These are phyloP conservation scores for Madurella fahalii DNA, from an alignment of 2,329 filamentous ascomycete species.

Conservation along the genomic window DNA sequence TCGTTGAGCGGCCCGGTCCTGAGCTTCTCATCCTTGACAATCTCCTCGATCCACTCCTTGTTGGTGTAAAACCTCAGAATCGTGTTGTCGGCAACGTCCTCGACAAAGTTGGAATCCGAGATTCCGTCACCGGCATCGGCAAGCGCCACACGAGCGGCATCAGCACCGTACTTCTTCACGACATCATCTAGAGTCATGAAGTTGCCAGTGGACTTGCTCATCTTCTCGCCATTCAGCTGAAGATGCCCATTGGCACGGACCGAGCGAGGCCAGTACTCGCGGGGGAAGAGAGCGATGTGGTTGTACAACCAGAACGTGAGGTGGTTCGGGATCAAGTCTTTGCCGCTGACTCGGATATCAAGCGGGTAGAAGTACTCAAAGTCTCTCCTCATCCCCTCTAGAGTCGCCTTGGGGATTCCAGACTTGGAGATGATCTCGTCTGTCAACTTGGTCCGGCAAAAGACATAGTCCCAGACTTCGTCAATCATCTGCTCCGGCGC, in stretches of 20 bases:
- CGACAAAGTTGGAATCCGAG: slow-evolving; percentile 95
- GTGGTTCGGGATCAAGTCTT: slow-evolving; percentile 91
- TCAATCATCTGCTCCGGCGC: slow-evolving; percentile 85
- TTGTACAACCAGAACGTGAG: slow-evolving; percentile 95
- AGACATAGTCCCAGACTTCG: slow-evolving; percentile 95
- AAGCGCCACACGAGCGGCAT: slow-evolving; percentile 82
- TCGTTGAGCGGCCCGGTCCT: slow-evolving; percentile 70
- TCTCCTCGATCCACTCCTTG: slow-evolving; percentile 89
- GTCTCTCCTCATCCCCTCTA: slow-evolving; percentile 80
- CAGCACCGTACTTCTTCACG: slow-evolving; percentile 88
- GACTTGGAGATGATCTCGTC: slow-evolving; percentile 61
- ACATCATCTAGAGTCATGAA: slow-evolving; percentile 88
- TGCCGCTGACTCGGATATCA: slow-evolving; percentile 82
- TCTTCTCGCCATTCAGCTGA: slow-evolving; percentile 95
- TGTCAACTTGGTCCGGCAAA: slow-evolving; percentile 67
- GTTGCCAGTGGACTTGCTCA: slow-evolving; percentile 96
- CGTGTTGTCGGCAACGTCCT: slow-evolving; percentile 86
- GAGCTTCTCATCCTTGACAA: slow-evolving; percentile 65
- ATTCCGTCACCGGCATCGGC: slow-evolving; percentile 94
- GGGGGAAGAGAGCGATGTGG: slow-evolving; percentile 82
- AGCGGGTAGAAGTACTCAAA: slow-evolving; percentile 98
- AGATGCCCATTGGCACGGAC: slow-evolving; percentile 90
- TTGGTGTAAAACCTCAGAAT: slow-evolving; percentile 77
- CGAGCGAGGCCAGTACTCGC: slow-evolving; percentile 81
- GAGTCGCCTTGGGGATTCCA: slow-evolving; percentile 67